These are phyloP conservation scores for Pelargonium cotyledonis DNA, from an alignment of 441 rosid genomes.

Conservation along the genomic window DNA sequence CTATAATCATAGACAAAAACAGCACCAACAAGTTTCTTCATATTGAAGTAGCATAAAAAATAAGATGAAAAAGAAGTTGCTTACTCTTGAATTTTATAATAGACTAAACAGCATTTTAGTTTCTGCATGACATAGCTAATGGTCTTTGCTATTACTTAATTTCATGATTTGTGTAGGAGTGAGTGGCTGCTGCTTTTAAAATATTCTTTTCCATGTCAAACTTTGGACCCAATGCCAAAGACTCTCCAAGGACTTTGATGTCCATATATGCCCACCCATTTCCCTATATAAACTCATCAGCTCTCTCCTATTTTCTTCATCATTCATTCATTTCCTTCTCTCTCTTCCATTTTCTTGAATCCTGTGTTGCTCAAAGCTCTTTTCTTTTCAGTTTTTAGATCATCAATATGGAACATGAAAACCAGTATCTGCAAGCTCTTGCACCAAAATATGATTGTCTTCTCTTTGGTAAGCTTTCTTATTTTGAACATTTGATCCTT, in stretches of 20 bases:
- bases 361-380: background rate
- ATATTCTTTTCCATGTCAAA: too few relatives aligned
- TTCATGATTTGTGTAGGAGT: background rate
- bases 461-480: conserved; percentile 57
- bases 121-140: background rate
- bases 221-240: background rate
- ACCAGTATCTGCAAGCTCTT: conserved; percentile 24
- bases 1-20: too few relatives aligned
- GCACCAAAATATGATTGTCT: conserved; percentile 63
- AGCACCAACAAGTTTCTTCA: too few relatives aligned
- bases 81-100: background rate
- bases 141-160: background rate
- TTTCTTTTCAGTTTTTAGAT: background rate
- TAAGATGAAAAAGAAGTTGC: background rate
- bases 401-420: conserved; percentile 40
- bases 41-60: background rate
- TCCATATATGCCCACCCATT: background rate
- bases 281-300: background rate
- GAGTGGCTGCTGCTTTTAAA: background rate
- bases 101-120: background rate
- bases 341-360: too few relatives aligned
- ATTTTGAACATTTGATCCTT: background rate
- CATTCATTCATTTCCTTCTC: background rate
- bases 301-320: background rate
- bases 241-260: background rate